A percentile compares a stretch with the other conserved stretches of the same genome.
Evolutionary conservation across 2,329 filamentous ascomycete species (phyloP).

Genomic region (Aspergillus arachidicola): DNA sequence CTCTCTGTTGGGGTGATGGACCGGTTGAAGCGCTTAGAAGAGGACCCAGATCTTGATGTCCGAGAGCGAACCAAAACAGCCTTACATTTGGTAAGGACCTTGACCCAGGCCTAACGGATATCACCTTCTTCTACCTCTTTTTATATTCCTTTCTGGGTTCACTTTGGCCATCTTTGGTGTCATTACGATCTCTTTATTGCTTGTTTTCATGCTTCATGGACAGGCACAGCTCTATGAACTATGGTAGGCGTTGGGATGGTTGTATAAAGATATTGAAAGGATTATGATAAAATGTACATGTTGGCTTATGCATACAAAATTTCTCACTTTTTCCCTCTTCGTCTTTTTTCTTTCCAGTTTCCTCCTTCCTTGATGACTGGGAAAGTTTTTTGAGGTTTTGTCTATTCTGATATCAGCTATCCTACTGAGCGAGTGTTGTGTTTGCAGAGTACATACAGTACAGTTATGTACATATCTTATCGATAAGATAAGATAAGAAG

Average conservation of each 20-base stretch:
- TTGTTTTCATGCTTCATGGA: background rate
- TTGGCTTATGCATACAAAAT: background rate
- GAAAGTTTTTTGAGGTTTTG: background rate
- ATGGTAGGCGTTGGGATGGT: slow-evolving; percentile 3
- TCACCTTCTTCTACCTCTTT: background rate
- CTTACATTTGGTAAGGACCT: slow-evolving; percentile 65
- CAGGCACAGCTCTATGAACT: background rate
- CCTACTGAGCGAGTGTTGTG: background rate
- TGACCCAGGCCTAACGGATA: slow-evolving; percentile 15
- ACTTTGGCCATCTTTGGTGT: background rate
- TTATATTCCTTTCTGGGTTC: background rate
- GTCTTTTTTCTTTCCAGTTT: too few species aligned
- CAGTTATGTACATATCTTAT: slow-evolving; percentile 6
- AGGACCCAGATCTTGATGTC: slow-evolving; percentile 79
- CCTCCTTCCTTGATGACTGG: background rate
- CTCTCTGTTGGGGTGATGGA: slow-evolving; percentile 70
- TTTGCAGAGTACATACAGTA: background rate
- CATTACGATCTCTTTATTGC: background rate
- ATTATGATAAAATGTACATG: slow-evolving; percentile 2
- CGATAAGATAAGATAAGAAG: slow-evolving; percentile 13
- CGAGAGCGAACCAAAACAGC: slow-evolving; percentile 82
- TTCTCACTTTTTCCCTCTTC: background rate
- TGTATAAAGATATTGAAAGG: slow-evolving; percentile 8
- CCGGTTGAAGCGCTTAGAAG: slow-evolving; percentile 63
- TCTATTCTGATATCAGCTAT: background rate